phyloP scores from a whole-genome alignment of 371 early-diverging fungal genomes.

The Syncephalastrum sp. region DNA sequence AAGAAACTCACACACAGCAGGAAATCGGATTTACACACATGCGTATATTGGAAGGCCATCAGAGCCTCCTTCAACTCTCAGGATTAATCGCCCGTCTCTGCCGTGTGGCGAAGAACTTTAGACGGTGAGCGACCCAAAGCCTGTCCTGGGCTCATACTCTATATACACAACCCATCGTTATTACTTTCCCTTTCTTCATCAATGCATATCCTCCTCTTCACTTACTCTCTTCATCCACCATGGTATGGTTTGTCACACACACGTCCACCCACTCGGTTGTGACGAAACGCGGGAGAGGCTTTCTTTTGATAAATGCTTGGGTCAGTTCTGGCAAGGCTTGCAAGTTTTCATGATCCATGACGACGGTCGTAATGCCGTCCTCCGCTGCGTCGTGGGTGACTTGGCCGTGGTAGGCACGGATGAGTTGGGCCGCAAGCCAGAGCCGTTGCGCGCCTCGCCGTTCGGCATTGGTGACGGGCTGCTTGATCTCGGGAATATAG shows the following conservation, averaged over 20 bases:
- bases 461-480: too few relatives aligned
- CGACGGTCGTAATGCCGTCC: slow-evolving; percentile 33
- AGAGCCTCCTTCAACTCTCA: slow-evolving; percentile 76
- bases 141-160: slow-evolving; percentile 14
- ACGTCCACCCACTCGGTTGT: slow-evolving; percentile 22
- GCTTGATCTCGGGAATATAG: too few relatives aligned
- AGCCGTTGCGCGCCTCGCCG: too few relatives aligned
- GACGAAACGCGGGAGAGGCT: slow-evolving; percentile 16
- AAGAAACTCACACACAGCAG: slow-evolving; percentile 25
- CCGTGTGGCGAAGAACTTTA: slow-evolving; percentile 10
- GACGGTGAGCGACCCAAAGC: slow-evolving; percentile 3
- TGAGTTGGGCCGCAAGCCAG: too few relatives aligned
- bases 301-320: slow-evolving; percentile 10
- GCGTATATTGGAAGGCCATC: slow-evolving; percentile 82
- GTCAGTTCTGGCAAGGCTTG: slow-evolving; percentile 18
- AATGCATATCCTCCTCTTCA: background rate
- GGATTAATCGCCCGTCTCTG: slow-evolving; percentile 74
- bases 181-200: too few relatives aligned
- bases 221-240: slow-evolving; percentile 21
- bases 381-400: background rate
- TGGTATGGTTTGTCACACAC: slow-evolving; percentile 14
- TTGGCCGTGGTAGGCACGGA: too few relatives aligned
- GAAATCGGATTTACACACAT: slow-evolving; percentile 88
- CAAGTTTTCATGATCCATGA: slow-evolving; percentile 22
- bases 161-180: background rate